phyloP scores from a whole-genome alignment of 768 basidiomycete species.

The Rubroboletus satanas region DNA sequence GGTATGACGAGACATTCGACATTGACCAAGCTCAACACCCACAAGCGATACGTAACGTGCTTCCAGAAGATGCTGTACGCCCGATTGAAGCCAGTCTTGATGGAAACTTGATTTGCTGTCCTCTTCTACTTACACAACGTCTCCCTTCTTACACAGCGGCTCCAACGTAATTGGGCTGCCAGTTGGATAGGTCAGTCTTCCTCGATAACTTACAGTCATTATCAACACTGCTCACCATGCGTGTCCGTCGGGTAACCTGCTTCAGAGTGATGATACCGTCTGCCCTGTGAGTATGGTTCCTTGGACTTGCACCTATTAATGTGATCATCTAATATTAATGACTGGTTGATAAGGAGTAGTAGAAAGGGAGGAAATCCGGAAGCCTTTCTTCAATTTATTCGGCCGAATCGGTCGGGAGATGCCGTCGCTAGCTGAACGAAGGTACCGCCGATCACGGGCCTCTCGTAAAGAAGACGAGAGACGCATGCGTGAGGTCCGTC shows the following conservation, averaged over 20 bases:
- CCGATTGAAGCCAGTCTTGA: constrained; percentile 10
- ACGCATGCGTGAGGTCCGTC: neutral
- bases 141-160: neutral
- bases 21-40: neutral
- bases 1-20: neutral
- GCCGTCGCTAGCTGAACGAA: neutral
- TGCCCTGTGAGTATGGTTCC: neutral
- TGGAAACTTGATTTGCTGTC: constrained; percentile 8
- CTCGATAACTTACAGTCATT: no score
- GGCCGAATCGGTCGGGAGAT: constrained; percentile 19
- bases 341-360: neutral
- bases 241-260: neutral
- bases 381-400: neutral
- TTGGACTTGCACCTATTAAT: neutral
- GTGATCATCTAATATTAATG: neutral
- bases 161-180: neutral
- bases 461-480: constrained; percentile 6
- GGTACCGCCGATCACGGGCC: constrained; percentile 25
- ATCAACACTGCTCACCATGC: neutral
- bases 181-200: neutral
- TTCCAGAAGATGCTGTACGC: constrained; percentile 10
- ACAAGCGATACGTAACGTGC: neutral
- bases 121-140: neutral
- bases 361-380: constrained; percentile 5
- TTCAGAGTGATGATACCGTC: neutral